phyloP scores from a whole-genome alignment of 2,329 filamentous ascomycete genomes.

The Penicillium sp. region DNA sequence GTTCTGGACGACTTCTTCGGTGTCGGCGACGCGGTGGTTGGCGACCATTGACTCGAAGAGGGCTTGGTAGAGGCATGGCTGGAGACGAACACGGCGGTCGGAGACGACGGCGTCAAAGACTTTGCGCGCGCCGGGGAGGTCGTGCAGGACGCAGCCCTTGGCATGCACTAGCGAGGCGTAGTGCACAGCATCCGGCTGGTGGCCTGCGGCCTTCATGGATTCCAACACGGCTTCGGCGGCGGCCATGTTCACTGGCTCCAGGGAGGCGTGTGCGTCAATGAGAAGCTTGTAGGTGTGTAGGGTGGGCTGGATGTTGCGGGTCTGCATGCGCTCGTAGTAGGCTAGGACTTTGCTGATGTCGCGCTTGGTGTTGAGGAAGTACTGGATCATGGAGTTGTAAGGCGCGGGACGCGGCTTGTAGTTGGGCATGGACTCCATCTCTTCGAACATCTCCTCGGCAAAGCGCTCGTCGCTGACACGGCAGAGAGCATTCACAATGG shows the following conservation, averaged over 20 bases:
- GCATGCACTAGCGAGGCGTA: constrained; percentile 95
- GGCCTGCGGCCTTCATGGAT: constrained; percentile 70
- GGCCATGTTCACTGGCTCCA: constrained; percentile 85
- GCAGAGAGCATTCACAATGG: constrained; percentile 95
- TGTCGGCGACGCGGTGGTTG: constrained; percentile 78
- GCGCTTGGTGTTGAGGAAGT: constrained; percentile 95
- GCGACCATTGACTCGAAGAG: constrained; percentile 97
- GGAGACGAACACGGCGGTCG: constrained; percentile 64
- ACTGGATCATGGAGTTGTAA: constrained; percentile 99
- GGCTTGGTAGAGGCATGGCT: constrained; percentile 89
- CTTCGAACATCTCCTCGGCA: constrained; percentile 94
- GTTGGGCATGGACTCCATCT: constrained; percentile 98
- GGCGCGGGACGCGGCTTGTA: constrained; percentile 97
- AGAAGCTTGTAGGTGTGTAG: constrained; percentile 97
- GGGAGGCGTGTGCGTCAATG: constrained; percentile 89
- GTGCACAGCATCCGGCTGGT: constrained; percentile 84
- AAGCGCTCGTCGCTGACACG: constrained; percentile 97
- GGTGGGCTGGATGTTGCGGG: constrained; percentile 81
- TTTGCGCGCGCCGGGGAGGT: constrained; percentile 76
- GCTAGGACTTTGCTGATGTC: constrained; percentile 89
- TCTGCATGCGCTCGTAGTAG: constrained; percentile 94
- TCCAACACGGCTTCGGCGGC: constrained; percentile 82
- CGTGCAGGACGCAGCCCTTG: constrained; percentile 88
- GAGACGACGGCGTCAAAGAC: constrained; percentile 79
- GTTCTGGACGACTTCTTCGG: constrained; percentile 68